Conservation (phyloP, 257 asterid species). For the Schizonepeta tenuifolia region DNA sequence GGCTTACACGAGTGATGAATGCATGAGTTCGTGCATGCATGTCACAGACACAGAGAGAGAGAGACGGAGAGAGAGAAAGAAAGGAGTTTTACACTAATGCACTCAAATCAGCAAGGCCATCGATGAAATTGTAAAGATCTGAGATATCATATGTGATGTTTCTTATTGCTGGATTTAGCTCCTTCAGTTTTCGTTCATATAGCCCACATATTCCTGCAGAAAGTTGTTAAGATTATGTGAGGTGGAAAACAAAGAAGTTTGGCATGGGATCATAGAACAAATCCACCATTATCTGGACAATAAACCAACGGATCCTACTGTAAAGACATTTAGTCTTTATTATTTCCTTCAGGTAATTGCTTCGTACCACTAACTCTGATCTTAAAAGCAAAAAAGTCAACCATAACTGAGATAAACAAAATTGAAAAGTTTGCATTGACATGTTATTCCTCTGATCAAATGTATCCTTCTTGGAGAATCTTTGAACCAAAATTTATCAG, state of each 20-base stretch:
- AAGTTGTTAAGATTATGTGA: background rate
- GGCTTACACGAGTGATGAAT: background rate
- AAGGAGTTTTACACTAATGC: conserved; percentile 70
- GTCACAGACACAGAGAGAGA: background rate
- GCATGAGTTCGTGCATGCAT: background rate
- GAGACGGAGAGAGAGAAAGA: conserved; percentile 37
- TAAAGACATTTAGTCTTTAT: background rate
- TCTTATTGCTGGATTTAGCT: conserved; percentile 75
- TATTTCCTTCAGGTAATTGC: background rate
- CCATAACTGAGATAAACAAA: background rate
- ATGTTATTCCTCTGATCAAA: background rate
- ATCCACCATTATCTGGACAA: background rate
- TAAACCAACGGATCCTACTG: background rate
- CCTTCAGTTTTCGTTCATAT: conserved; percentile 86
- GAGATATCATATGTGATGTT: conserved; percentile 84
- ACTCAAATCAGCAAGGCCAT: conserved; percentile 90
- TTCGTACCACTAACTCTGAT: background rate
- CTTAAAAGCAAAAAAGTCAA: background rate
- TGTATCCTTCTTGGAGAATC: background rate
- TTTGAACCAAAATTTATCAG: background rate
- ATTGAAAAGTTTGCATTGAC: background rate
- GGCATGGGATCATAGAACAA: background rate
- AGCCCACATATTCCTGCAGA: conserved; percentile 86
- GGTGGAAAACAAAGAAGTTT: background rate
- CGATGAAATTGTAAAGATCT: conserved; percentile 86